Base-by-base conservation (phyloP, 768 basidiomycete genomes). In the Mycena olivaceomarginata region DNA sequence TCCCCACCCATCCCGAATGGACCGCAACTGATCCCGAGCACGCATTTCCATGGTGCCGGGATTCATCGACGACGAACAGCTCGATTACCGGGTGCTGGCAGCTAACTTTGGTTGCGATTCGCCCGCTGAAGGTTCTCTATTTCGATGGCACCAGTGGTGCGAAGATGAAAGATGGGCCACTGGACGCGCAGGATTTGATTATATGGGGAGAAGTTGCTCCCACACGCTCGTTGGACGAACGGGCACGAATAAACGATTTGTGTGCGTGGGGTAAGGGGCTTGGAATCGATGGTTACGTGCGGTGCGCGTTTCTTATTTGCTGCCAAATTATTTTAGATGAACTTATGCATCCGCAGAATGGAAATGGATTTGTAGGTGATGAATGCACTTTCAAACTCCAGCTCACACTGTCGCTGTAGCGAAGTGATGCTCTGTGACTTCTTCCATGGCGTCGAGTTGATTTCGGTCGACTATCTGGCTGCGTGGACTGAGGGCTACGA, bases 101-200 rank as follows among this genome's bases (percentile, higher is more conserved):
- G 25, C 81, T 89, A 18, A 89, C 88, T 8, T 72, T 88, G 9
- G 84, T 85, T 13, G 74, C 85, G 7, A 83, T 83, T 5, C 85
- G 89, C 2, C 81, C 89, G 1, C 80, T 92, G 43, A 89, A 87
- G 53, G 80, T 91, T 4, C 71, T 91, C 10, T 91, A 91, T 76
- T 91, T 92, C 57, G 91, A 92, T 67, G 91, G 91, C 0, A 88
- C 82, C 59, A 90, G 90, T 68, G 90, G 88, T 0, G 87, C 85
- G 0, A 91, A 90, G 70, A 82, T 89, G 82, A 25, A 65, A 18
- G 81, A 80, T 1, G 90, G 90, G 0, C 66, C 88, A 5, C 74
- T 91, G 84, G 89, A 91, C 67, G 85, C 83, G 13, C 90, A 91
- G 72, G 91, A 91, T 70, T 80, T 91, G 20, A n/a, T 91, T 5